Percentiles rank a stretch among this genome's conserved stretches.
Conservation (phyloP, 108 stramenopile species). For the Conticribra guillardii region DNA sequence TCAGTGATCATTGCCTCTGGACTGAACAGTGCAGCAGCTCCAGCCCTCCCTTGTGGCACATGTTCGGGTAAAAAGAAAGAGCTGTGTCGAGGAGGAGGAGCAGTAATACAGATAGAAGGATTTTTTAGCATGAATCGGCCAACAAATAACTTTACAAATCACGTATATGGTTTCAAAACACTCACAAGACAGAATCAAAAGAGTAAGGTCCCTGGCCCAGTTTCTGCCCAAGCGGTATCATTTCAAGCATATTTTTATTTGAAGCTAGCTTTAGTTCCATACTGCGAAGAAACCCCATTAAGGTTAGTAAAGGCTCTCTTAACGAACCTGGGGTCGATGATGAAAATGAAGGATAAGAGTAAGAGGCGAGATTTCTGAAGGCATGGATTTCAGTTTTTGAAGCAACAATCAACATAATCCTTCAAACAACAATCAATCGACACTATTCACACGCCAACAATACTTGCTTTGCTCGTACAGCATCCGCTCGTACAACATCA, state of each 20-base stretch:
- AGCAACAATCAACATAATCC: no score
- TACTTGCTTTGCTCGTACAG: slow-evolving; percentile 48
- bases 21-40: slow-evolving; percentile 29
- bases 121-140: no score
- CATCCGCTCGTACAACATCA: slow-evolving; percentile 54
- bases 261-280: slow-evolving; percentile 44
- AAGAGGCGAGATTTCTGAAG: no score
- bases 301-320: slow-evolving; percentile 58
- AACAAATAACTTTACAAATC: no score
- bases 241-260: slow-evolving; percentile 19
- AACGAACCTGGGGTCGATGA: no score
- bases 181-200: slow-evolving; percentile 27
- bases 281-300: slow-evolving; percentile 55
- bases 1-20: slow-evolving; percentile 45
- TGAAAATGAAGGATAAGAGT: no score
- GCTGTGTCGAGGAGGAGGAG: no score
- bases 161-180: no score
- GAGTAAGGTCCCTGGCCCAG: slow-evolving; percentile 58
- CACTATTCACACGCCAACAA: slow-evolving; percentile 54
- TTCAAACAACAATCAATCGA: no score
- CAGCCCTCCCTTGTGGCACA: slow-evolving; percentile 38
- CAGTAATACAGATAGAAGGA: no score
- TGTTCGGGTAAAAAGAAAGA: slow-evolving; percentile 62
- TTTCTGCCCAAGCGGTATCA: slow-evolving; percentile 24
- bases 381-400: no score